Percentiles rank a stretch among this genome's conserved stretches.
Evolutionary conservation across 2,329 filamentous ascomycete genomes (phyloP).

Genomic region (Pleoardoris graminearum): DNA sequence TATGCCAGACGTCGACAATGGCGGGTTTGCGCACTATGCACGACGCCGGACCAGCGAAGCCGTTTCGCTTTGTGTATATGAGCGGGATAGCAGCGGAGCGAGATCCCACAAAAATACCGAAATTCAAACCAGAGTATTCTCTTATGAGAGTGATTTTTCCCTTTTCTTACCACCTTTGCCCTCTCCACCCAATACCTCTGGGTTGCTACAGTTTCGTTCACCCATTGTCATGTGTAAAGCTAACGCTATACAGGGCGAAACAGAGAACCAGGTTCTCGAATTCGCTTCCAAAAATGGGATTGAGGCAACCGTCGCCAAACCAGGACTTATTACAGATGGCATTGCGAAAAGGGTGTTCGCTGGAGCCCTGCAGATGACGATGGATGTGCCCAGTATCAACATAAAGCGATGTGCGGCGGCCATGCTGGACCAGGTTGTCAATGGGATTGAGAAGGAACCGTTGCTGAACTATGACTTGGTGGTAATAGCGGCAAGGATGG

Average conservation of each 20-base stretch:
- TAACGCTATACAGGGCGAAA: constrained; percentile 46
- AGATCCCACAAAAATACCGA: constrained; percentile 51
- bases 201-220: background rate
- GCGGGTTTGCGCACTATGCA: constrained; percentile 43
- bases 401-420: constrained; percentile 48
- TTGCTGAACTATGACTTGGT: constrained; percentile 50
- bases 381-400: constrained; percentile 39
- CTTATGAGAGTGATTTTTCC: constrained; percentile 51
- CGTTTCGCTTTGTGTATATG: constrained; percentile 55
- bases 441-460: constrained; percentile 54
- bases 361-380: constrained; percentile 23
- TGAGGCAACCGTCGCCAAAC: constrained; percentile 48
- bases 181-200: too few species aligned
- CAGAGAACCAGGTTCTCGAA: constrained; percentile 50
- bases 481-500: background rate
- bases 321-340: constrained; percentile 48
- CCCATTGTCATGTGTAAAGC: background rate
- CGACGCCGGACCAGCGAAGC: constrained; percentile 28
- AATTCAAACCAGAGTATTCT: constrained; percentile 47
- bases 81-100: constrained; percentile 53
- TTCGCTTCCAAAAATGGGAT: constrained; percentile 47
- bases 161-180: too few species aligned
- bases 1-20: constrained; percentile 49
- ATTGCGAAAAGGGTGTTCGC: constrained; percentile 23
- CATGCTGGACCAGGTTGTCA: constrained; percentile 50